phyloP scores from a whole-genome alignment of 164 flowering plant genomes.

The Stephania yunnanensis region DNA sequence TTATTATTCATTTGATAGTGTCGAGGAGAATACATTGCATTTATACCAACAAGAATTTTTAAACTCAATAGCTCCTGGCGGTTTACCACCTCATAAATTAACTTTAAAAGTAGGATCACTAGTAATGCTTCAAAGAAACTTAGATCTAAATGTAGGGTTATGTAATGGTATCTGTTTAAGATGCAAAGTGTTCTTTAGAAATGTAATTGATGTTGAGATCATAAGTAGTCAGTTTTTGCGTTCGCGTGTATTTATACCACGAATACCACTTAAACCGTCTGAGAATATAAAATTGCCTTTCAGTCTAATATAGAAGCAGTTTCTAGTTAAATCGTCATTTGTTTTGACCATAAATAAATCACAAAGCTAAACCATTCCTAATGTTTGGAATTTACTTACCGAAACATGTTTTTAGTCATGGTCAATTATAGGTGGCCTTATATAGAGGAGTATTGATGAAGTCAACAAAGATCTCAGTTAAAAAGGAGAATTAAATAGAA shows the following conservation, averaged over 20 bases:
- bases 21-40: background rate
- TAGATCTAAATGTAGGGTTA: background rate
- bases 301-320: background rate
- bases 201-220: background rate
- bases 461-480: background rate
- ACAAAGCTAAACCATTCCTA: background rate
- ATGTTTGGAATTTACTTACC: background rate
- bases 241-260: background rate
- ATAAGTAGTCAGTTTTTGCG: background rate
- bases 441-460: background rate
- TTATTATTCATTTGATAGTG: background rate
- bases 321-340: background rate
- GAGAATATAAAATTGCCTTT: background rate
- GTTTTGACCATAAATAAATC: background rate
- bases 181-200: background rate
- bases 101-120: too few relatives aligned
- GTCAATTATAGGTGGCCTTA: background rate
- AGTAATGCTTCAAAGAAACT: background rate
- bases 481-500: too few relatives aligned
- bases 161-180: conserved; percentile 3
- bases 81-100: too few relatives aligned
- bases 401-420: too few relatives aligned
- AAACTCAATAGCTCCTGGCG: background rate
- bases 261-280: background rate
- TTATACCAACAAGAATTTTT: conserved; percentile 1